A percentile compares a stretch with the other conserved stretches of the same genome.
Evolutionary conservation across 306 rosid species (phyloP).

Genomic region (Ormosia emarginata): DNA sequence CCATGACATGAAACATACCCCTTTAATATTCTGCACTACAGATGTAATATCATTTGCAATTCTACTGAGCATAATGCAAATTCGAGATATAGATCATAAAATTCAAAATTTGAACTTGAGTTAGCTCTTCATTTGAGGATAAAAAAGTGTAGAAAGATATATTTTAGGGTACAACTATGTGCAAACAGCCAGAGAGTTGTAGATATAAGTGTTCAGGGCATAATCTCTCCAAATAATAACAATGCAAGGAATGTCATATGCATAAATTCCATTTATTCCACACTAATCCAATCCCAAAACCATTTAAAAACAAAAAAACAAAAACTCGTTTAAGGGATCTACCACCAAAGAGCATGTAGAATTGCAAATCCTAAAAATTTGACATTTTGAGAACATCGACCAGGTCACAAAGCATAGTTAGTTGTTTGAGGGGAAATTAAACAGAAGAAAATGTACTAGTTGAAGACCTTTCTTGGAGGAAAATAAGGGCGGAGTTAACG

Average conservation of each 20-base stretch:
- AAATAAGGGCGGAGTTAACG: constrained; percentile 75
- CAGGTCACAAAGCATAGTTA: not conserved
- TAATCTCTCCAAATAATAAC: not conserved
- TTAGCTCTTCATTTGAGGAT: not conserved
- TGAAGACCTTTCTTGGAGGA: constrained; percentile 83
- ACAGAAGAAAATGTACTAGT: too few relatives aligned
- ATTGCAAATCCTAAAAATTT: not conserved
- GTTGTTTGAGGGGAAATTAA: too few relatives aligned
- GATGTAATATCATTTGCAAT: not conserved
- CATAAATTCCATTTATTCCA: not conserved
- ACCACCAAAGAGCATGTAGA: not conserved
- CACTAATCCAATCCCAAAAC: not conserved
- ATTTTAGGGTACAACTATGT: not conserved
- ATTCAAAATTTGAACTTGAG: not conserved
- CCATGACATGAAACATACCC: not conserved
- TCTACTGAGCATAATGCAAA: not conserved
- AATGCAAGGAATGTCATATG: not conserved
- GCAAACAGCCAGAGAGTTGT: not conserved
- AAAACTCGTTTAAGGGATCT: not conserved
- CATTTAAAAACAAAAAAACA: not conserved
- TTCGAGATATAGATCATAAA: not conserved
- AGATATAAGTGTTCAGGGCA: not conserved
- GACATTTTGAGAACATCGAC: not conserved
- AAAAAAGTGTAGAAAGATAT: not conserved
- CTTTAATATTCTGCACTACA: not conserved